Base-by-base conservation (phyloP, 2,329 filamentous ascomycete genomes). In the Aspergillus pseudoterreus region DNA sequence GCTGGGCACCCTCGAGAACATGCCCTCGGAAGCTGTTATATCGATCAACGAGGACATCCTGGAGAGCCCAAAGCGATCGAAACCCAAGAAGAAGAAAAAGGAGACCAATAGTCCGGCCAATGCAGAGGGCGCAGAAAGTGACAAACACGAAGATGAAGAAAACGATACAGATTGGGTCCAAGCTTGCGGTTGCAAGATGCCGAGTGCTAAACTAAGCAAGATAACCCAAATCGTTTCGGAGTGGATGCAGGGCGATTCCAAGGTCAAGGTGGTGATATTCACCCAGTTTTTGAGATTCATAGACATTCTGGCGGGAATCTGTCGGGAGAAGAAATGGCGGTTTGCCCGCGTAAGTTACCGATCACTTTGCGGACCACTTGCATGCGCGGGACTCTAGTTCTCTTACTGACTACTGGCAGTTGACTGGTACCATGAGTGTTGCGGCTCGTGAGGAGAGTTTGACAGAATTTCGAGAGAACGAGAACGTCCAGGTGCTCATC, bases 201-300 rank as follows among this genome's bases (percentile, higher is more conserved):
- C 70, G 0, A 67, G 67, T n/a, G 66, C 74, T 0, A 78, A 77
- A 55, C 61, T 73, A 1, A 64, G 59, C 4, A 68, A 66, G 10
- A 59, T 73, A 4, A 66, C 66, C 39, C 56, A 63, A 1, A 57
- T 67, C 5, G 50, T 78, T 4, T 49, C 73, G 3, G 64, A 71
- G 10, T 77, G 74, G 63, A 63, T 77, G 11, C 43, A 66, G 1
- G 70, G 78, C 11, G 74, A 78, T 4, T 70, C 71, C 0, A 47
- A 70, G 0, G 74, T 75, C 38, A 86, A 86, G 64, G 76, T 84
- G 43, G 81, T 81, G 51, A 67, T 86, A 43, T 86, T 84, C 56
- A 81, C 78, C 0, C 81, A 86, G 57, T 86, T 82, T 53, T 64
- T 80, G 2, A 67, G 74, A 2, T 78, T 84, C 58, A 72, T 82